Evolutionary conservation across 2,329 filamentous ascomycete species (phyloP), one percentile per base, ranked within the genome.

Genomic region (Phialocephala subalpina): DNA sequence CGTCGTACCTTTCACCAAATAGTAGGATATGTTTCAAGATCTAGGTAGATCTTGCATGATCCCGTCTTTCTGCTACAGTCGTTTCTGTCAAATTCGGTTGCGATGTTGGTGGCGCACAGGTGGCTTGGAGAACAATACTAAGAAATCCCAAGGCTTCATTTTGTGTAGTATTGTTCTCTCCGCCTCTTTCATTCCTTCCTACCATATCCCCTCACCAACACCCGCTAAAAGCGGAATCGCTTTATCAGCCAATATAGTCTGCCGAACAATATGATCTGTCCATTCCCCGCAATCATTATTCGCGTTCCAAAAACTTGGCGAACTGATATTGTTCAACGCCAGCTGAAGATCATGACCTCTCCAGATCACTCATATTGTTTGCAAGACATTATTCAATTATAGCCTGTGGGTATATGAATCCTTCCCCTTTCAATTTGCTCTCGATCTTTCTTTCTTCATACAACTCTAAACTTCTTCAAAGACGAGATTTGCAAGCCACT

Each of bases 101-200:
- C 38, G 53, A 35, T 60, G 45, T 62, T 49, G 55, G 60, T 64
- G 61, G 61, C 57, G 60, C 47, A 45, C 59, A 61, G 29, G 61
- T 61, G 63, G 69, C 63, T 63, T 69, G 40, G 49, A 71, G 70
- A 72, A 72, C 70, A 72, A 72, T 72, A 71, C 65, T 33, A 72
- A 71, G 67, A 57, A 63, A 64, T 61, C 64, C 53, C 29, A 66
- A 62, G 42, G 56, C 49, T 53, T 53, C 49, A 59, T 33, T 33
- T 33, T 33, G 29, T 33, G 40, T 47, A 49, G 64, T 60, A 27
- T 40, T 65, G 66, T 59, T 67, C 57, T 61, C 27, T 35, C 52
- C 42, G 27, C 20, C 47, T 47, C 62, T 64, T 70, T 72, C 62
- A 63, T 69, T 64, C 35, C 9, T 57, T 58, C n/a, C 40, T 20